Percentiles rank a stretch among this genome's conserved stretches.
phyloP scores from a whole-genome alignment of 805 yeast species.

The Cyberlindnera xylosilytica region DNA sequence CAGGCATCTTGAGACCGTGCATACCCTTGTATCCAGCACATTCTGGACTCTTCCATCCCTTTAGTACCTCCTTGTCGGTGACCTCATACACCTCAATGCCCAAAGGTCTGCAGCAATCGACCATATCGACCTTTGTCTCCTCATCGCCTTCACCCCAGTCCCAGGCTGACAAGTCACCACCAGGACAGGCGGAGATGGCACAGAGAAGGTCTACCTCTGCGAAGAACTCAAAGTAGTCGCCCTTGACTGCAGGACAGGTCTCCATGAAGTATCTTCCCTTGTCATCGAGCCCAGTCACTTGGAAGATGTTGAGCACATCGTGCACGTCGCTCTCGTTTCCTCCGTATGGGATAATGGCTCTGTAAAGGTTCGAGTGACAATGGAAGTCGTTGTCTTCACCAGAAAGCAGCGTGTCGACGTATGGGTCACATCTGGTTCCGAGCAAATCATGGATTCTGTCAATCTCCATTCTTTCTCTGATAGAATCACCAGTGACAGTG shows the following conservation, averaged over 20 bases:
- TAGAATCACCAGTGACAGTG: slow-evolving; percentile 60
- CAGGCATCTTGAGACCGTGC: slow-evolving; percentile 44
- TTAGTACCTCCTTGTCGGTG: slow-evolving; percentile 42
- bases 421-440: slow-evolving; percentile 70
- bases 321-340: slow-evolving; percentile 65
- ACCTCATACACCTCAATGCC: slow-evolving; percentile 58
- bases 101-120: slow-evolving; percentile 59
- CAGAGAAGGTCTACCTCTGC: slow-evolving; percentile 64
- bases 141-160: slow-evolving; percentile 65
- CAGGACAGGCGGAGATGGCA: slow-evolving; percentile 67
- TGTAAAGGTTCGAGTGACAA: slow-evolving; percentile 61
- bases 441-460: slow-evolving; percentile 63
- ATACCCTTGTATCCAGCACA: slow-evolving; percentile 50
- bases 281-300: slow-evolving; percentile 63
- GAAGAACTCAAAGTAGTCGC: slow-evolving; percentile 63
- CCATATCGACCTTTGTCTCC: slow-evolving; percentile 47
- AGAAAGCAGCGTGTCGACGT: slow-evolving; percentile 58
- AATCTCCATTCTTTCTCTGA: slow-evolving; percentile 58
- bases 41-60: slow-evolving; percentile 51
- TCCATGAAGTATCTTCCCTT: slow-evolving; percentile 69
- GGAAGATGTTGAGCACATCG: slow-evolving; percentile 67
- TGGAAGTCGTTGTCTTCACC: slow-evolving; percentile 66
- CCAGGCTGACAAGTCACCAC: slow-evolving; percentile 67
- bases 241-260: slow-evolving; percentile 58
- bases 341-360: slow-evolving; percentile 58